Base-by-base conservation (phyloP, 805 yeast species). In the Teunomyces gatunensis region DNA sequence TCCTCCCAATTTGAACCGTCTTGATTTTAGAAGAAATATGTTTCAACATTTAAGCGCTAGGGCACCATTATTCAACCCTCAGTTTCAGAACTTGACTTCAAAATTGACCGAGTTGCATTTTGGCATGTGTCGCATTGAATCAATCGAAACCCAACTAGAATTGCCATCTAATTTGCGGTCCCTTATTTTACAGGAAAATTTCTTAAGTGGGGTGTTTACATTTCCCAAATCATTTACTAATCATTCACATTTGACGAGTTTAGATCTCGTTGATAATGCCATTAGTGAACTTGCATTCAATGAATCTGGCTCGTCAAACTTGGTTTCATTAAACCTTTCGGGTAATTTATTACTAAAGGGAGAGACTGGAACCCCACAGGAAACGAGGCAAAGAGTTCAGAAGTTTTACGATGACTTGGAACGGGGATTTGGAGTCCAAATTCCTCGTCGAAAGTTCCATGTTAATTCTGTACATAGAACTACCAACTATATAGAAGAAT, bases 321-420 rank as follows among this genome's bases (percentile, higher is more conserved):
- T 65, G 46, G 46, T 45, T 13, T 46, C 39, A 13, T 41, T 65
- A 11, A 53, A 61, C 36, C 47, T 65, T 15, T 49, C 61, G 1
- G 54, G 54, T 6, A 65, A 63, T 35, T 20, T 23, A 28, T 39
- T 60, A 11, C 42, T 56, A 25, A 53, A 54, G 33, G 44, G 48
- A 36, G 37, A 49, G 30, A 32, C 44, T 15, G 36, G 50, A 18
- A 40, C 47, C 42, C 12, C 21, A 13, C 46, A 6, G 20, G 42
- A 6, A 40, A 41, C 34, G 18, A 49, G 30, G 45, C 53, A 33
- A 35, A 52, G 52, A 46, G 46, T 57, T 11, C 54, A 50, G 5
- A 52, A 49, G 18, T 67, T 67, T 39, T 67, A 67, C 49, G 51
- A 48, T 9, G 50, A 47, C 2, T 47, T 67, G 28, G 65, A 60